Evolutionary conservation across 768 basidiomycete genomes (phyloP), one percentile per base, ranked within the genome.

Genomic region (Candolleomyces efflorescens): DNA sequence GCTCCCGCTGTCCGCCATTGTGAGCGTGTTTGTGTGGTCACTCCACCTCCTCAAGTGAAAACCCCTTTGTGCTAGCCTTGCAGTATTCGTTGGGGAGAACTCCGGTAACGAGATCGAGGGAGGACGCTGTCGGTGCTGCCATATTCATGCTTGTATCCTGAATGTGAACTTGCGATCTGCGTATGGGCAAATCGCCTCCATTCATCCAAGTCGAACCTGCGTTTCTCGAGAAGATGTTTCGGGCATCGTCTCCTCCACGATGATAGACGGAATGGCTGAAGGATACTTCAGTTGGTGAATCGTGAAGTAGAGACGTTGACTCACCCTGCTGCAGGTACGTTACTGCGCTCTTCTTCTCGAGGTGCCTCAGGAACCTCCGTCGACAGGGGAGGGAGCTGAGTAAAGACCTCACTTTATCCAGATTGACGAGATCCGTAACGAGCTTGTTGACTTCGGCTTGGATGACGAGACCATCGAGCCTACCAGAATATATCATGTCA

Each of bases 321-420:
- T 38, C 60, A 81, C 82, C 82, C 59, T 75, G 73, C 24, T 75
- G 73, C 9, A 4, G 27, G 45, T 73, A 69, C 60, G 65, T 70
- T 63, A 68, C 70, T 9, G 71, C 67, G 36, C 68, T 63, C 32
- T 71, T 73, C 54, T 76, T 68, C 59, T 85, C 82, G 52, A 78
- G 72, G 56, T 75, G 60, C 1, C 75, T 80, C 45, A 90, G 66
- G 73, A 87, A 93, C 55, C 83, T 78, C 41, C 88, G 80, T 5
- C 92, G 85, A 60, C 80, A 81, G 6, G 85, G 82, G 46, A 93
- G 87, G 55, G 86, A 89, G 56, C 80, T 80, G n/a, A 97, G 73
- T 48, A 94, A 69, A 0, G 92, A 93, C 43, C 85, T 82, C 12
- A 95, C 90, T 51, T 86, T 82, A 70, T 96, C 94, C 47, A 95